Conservation (phyloP, 768 basidiomycete species). For the Naganishia antarctica region DNA sequence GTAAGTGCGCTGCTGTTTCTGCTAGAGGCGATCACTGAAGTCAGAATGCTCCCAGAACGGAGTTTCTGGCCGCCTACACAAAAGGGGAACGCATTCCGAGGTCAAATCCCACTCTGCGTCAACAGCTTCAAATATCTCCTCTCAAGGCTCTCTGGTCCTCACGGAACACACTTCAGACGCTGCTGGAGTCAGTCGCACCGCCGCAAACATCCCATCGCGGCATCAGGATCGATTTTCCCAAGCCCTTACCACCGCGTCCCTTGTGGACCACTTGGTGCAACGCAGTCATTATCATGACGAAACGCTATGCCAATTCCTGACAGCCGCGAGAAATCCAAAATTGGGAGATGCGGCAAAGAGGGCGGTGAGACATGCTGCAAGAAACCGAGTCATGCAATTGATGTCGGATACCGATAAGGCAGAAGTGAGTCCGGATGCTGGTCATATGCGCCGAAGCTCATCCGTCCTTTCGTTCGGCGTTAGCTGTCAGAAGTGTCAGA, state of each 20-base stretch:
- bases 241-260: conserved; percentile 40
- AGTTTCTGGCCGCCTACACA: too few species aligned
- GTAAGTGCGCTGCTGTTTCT: too few species aligned
- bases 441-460: too few species aligned
- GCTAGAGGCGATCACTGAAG: too few species aligned
- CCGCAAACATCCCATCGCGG: not conserved
- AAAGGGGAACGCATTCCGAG: too few species aligned
- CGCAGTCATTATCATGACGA: conserved; percentile 46
- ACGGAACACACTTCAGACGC: not conserved
- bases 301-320: conserved; percentile 44
- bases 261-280: conserved; percentile 41
- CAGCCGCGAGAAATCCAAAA: conserved; percentile 40
- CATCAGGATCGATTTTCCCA: conserved; percentile 27
- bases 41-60: too few species aligned
- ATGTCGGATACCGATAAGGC: conserved; percentile 31
- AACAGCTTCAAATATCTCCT: not conserved
- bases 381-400: conserved; percentile 43
- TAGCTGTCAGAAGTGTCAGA: not conserved
- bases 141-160: conserved; percentile 2
- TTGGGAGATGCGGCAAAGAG: conserved; percentile 45
- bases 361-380: conserved; percentile 44
- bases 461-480: not conserved
- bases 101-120: not conserved
- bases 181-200: not conserved
- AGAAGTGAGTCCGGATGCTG: conserved; percentile 26